Percentiles rank a stretch among this genome's conserved stretches.
These are phyloP conservation scores for Nannochloris sp. DNA, from an alignment of 139 green algal genomes.

Conservation along the genomic window DNA sequence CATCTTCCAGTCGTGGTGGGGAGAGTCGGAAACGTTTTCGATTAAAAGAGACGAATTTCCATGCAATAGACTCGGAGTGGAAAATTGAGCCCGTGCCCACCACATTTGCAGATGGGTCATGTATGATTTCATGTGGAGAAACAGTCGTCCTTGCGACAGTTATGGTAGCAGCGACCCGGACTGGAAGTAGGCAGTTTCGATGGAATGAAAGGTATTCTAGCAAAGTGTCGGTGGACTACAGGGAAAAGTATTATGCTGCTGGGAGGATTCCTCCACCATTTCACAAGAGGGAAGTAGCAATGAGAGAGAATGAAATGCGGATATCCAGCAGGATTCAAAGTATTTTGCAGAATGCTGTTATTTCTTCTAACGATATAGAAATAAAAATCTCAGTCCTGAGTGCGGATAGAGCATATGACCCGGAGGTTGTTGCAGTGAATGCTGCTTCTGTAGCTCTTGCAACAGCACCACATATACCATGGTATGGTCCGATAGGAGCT, in stretches of 20 bases:
- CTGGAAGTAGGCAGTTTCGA: neutral
- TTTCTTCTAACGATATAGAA: conserved; percentile 7
- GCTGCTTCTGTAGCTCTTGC: conserved; percentile 58
- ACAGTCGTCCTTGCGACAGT: neutral
- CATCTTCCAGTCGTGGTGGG: too few species aligned
- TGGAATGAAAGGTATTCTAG: neutral
- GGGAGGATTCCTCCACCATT: conserved; percentile 55
- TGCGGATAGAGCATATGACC: conserved; percentile 39
- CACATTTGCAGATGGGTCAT: neutral
- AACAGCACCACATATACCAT: conserved; percentile 51
- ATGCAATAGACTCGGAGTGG: neutral
- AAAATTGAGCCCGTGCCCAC: neutral
- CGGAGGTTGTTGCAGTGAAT: conserved; percentile 63
- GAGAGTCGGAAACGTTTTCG: too few species aligned
- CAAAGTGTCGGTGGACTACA: conserved; percentile 59
- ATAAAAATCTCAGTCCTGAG: conserved; percentile 32
- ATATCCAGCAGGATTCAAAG: conserved; percentile 40
- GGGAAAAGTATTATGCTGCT: conserved; percentile 47
- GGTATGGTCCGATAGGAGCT: conserved; percentile 52
- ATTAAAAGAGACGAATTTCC: neutral
- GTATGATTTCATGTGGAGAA: neutral
- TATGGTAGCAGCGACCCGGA: neutral
- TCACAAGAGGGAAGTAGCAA: conserved; percentile 42
- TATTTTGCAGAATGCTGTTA: conserved; percentile 65
- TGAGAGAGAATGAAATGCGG: conserved; percentile 56